These are phyloP conservation scores for Lactarius deliciosus DNA, from an alignment of 768 basidiomycete genomes.

Conservation along the genomic window DNA sequence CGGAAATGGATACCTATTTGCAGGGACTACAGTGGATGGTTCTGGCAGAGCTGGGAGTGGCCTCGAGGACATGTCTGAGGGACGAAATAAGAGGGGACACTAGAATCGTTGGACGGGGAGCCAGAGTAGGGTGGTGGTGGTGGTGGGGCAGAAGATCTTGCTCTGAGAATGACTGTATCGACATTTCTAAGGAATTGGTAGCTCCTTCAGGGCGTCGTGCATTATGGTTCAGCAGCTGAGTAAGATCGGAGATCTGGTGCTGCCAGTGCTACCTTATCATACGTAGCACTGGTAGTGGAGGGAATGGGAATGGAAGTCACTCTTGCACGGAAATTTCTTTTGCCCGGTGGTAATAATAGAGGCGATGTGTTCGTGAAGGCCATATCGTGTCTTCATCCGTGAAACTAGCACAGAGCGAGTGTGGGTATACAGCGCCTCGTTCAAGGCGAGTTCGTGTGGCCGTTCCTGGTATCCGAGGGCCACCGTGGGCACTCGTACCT, in stretches of 20 bases:
- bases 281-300: background rate
- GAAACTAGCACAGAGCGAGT: background rate
- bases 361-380: background rate
- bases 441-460: background rate
- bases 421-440: background rate
- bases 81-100: background rate
- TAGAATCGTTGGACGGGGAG: background rate
- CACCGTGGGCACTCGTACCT: too few species aligned
- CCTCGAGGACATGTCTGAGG: background rate
- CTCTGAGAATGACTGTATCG: background rate
- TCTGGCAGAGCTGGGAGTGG: constrained; percentile 6
- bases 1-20: background rate
- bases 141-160: background rate
- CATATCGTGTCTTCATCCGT: background rate
- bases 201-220: background rate
- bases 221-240: background rate
- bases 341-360: background rate
- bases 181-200: background rate
- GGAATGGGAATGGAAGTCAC: background rate
- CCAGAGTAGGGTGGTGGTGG: constrained; percentile 3
- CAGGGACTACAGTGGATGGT: background rate
- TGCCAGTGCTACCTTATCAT: background rate
- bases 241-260: background rate
- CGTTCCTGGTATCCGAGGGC: background rate
- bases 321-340: background rate